Base-by-base conservation (phyloP, 352 stramenopile genomes). In the Bremia lactucae region DNA sequence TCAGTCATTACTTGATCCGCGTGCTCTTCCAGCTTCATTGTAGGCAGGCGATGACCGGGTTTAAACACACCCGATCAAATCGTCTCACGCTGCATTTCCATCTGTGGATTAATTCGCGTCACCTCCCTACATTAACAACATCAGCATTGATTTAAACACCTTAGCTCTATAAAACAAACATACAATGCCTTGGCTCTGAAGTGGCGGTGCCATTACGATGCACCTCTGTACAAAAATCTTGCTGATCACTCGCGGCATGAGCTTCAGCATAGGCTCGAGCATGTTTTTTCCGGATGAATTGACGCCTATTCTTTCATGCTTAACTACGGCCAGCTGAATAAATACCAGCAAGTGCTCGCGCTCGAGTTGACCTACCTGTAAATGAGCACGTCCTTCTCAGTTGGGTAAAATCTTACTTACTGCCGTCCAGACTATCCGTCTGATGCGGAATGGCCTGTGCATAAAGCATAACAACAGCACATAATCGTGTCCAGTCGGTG, bases 1-100 rank as follows among this genome's bases (percentile, higher is more conserved):
- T 96, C 78, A 13, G 62, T 66, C 24, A 89, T 48, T 63, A 97
- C 87, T 3, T 67, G 63, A 29, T 97, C 83, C 4, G 72, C 95
- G 42, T 97, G 83, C 55, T 97, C 89, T 38, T 96, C 79, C 11
- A 98, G 58, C 31, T 83, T 86, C 87, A 98, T 97, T 14, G 94
- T 98, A 11, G 95, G 95, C 41, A 95, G 72, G 40, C 93, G 94
- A 65, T 97, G 95, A n/a, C 83, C 83, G 19, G 94, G 92, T 55
- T 95, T 77, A 69, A 98, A 98, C 15, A 98, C 93, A 6, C 72
- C 49, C 26, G 76, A 85, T 11, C 73, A 70, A 45, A 95, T 66
- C n/a, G 68, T 80, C 52, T 95, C 80, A n/a, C 73, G 72, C n/a
- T 65, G 64, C 72, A 93, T 91, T 45, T 88, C 72, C 50, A 94